These are phyloP conservation scores for Hericium erinaceus DNA, from an alignment of 768 basidiomycete genomes.

Conservation along the genomic window DNA sequence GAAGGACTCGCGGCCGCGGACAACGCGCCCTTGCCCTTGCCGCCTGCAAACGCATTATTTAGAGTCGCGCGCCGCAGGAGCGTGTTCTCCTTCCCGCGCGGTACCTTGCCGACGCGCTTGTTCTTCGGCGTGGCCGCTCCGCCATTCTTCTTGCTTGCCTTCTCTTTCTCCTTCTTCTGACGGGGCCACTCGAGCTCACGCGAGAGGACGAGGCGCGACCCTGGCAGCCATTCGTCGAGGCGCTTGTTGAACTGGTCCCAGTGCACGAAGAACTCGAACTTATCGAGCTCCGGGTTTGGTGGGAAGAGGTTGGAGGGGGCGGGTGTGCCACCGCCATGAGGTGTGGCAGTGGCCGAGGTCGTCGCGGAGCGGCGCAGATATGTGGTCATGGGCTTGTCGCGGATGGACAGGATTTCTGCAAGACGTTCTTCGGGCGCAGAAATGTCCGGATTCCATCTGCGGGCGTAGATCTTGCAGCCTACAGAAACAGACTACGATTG, in stretches of 20 bases:
- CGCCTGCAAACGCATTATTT: slow-evolving; percentile 18
- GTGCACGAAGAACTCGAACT: slow-evolving; percentile 93
- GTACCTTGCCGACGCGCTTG: slow-evolving; percentile 17
- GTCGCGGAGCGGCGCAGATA: slow-evolving; percentile 41
- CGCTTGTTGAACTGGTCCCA: slow-evolving; percentile 99
- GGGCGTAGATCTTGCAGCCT: slow-evolving; percentile 94
- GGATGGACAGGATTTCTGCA: slow-evolving; percentile 92
- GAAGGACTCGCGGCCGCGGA: slow-evolving; percentile 18
- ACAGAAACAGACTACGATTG: slow-evolving; percentile 65
- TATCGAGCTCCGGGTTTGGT: slow-evolving; percentile 53
- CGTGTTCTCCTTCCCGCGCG: slow-evolving; percentile 14
- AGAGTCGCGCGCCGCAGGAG: slow-evolving; percentile 30
- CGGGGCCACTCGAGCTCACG: slow-evolving; percentile 95
- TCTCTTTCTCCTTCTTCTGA: slow-evolving; percentile 66
- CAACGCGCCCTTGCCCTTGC: slow-evolving; percentile 11
- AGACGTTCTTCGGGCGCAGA: slow-evolving; percentile 73
- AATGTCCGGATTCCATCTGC: slow-evolving; percentile 66
- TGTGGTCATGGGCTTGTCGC: slow-evolving; percentile 67
- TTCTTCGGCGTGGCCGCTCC: slow-evolving; percentile 1
- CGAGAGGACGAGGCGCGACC: slow-evolving; percentile 72
- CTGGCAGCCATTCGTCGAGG: slow-evolving; percentile 93
- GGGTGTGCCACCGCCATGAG: slow-evolving; percentile 4
- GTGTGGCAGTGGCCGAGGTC: slow-evolving; percentile 17
- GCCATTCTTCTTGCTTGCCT: slow-evolving; percentile 47
- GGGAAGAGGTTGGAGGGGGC: slow-evolving; percentile 31